Evolutionary conservation across 208 protist species (phyloP).

Genomic region (Herpetomonas samuelpessoai): DNA sequence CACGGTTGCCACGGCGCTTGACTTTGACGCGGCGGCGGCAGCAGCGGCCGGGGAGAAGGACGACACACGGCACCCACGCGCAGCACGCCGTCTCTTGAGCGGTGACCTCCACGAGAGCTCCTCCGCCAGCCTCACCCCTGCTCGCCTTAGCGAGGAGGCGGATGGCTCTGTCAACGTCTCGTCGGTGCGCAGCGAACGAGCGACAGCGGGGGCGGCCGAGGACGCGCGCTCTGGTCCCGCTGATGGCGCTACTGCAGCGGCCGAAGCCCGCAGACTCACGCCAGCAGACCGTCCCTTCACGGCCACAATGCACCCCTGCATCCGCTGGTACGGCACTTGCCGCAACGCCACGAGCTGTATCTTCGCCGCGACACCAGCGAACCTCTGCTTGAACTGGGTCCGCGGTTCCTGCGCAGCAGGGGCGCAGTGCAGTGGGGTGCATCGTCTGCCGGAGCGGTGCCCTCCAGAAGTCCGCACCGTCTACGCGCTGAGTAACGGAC

Average conservation of each 20-base stretch:
- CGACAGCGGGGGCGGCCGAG: background rate
- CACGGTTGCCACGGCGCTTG: slow-evolving; percentile 3
- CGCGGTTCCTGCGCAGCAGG: slow-evolving; percentile 46
- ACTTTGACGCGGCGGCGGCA: background rate
- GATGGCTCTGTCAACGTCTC: background rate
- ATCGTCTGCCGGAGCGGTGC: slow-evolving; percentile 68
- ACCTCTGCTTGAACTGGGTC: slow-evolving; percentile 80
- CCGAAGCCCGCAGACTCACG: slow-evolving; percentile 1
- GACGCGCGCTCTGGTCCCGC: background rate
- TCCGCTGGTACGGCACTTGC: slow-evolving; percentile 72
- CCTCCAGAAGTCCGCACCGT: slow-evolving; percentile 39
- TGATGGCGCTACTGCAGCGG: background rate
- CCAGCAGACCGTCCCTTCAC: slow-evolving; percentile 41
- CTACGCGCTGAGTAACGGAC: slow-evolving; percentile 59
- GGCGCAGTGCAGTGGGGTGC: slow-evolving; percentile 56
- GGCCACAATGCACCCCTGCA: slow-evolving; percentile 54
- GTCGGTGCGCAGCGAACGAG: background rate
- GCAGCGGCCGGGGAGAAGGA: too few relatives aligned
- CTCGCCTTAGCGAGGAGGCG: too few relatives aligned
- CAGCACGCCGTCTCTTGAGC: too few relatives aligned
- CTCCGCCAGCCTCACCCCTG: too few relatives aligned
- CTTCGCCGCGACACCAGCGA: slow-evolving; percentile 52
- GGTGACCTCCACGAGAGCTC: too few relatives aligned
- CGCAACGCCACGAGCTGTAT: slow-evolving; percentile 61
- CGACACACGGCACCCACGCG: too few relatives aligned